Conservation (phyloP, 306 rosid species). For the Rosa persica region DNA sequence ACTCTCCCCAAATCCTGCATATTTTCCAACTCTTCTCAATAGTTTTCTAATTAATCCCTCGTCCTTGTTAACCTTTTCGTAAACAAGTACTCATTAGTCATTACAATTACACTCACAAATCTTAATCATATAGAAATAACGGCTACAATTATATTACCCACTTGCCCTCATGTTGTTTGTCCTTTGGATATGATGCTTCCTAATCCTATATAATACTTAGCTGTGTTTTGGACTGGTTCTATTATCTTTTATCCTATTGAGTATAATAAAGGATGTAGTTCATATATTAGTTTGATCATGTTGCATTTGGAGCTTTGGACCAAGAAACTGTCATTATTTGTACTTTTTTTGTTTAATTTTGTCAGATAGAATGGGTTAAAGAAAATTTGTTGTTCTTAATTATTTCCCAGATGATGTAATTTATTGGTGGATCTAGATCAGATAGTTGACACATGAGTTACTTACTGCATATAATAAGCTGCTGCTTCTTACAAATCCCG, state of each 20-base stretch:
- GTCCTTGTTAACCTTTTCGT: neutral
- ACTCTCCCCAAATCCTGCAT: neutral
- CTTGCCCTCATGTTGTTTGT: slow-evolving; percentile 2
- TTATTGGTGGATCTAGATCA: slow-evolving; percentile 5
- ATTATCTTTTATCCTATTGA: neutral
- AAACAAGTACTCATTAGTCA: slow-evolving; percentile 9
- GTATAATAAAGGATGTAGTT: neutral
- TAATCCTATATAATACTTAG: neutral
- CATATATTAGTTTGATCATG: neutral
- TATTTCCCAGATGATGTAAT: neutral
- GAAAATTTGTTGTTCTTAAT: neutral
- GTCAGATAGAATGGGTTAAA: neutral
- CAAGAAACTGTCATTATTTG: neutral
- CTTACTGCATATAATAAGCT: neutral
- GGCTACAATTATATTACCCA: slow-evolving; percentile 13
- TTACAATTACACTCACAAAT: neutral
- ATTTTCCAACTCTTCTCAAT: neutral
- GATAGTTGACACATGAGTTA: neutral
- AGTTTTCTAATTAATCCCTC: neutral
- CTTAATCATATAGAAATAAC: slow-evolving; percentile 10
- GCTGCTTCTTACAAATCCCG: neutral
- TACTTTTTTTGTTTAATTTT: neutral
- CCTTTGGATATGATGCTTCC: neutral
- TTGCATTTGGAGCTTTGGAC: neutral
- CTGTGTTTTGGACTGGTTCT: neutral